Base-by-base conservation (phyloP, 1,139 yeast species). In the Blastobotrys illinoisensis region DNA sequence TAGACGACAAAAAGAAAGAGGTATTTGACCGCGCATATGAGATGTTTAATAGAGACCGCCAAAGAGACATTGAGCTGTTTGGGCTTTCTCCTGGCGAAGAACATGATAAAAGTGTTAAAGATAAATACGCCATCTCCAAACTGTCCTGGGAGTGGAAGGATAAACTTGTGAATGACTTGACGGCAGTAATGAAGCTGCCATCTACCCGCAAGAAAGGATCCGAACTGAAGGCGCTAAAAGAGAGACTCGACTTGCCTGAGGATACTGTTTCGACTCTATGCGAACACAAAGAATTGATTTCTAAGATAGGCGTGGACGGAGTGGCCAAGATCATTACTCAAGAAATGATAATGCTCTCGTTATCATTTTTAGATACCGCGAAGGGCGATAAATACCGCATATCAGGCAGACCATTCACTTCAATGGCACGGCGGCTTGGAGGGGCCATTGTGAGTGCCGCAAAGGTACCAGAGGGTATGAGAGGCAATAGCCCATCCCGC, bases 1-100 rank as follows among this genome's bases (percentile, higher is more conserved):
- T 68, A 2, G 64, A 67, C 2, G 78, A 76, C 2, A 77, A 75
- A 44, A 83, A 84, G 56, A 77, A 75, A 54, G 65, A 60, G 5
- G 66, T 70, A 53, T 88, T 88, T 66, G 86, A 86, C 61, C 76
- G 77, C 26, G 80, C 83, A 1, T 72, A 88, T 52, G 91, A 87
- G 58, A 70, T 74, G 1, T 81, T 84, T 62, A 89, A 90, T 58
- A 78, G 79, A 51, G 80, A 81, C 18, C 80, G 97, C 67, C 95
- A 90, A 68, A 72, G 80, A 52, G 77, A 77, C 49, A 68, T 89
- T 49, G 97, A 90, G 68, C 75, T 80, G 47, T 32, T 13, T 32
- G 40, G 40, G 3, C 11, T 32, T 32, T 3, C 40, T 3, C 40
- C 32, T 26, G 11, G 3, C 9, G 32, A 32, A 3, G 40, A 32